Evolutionary conservation across 805 yeast genomes (phyloP), one percentile per base, ranked within the genome.

Genomic region (Nakazawaea siamensis): DNA sequence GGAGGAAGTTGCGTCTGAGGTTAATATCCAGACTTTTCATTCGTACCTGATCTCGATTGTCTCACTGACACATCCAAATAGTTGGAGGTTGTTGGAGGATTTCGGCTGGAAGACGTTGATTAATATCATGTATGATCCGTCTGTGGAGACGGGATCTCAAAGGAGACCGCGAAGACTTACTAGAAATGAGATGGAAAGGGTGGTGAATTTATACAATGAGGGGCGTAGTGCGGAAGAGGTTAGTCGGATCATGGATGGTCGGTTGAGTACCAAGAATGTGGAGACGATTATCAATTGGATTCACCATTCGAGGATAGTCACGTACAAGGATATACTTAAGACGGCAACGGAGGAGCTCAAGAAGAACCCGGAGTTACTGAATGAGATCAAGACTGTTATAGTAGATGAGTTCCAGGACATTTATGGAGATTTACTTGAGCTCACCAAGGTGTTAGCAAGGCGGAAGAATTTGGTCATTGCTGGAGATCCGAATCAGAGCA

Each of bases 371-470:
- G 44, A 39, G 9, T 42, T 48, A 13, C 24, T 46, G 6, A 25
- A 40, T 2, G 41, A 48, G 4, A 57, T 54, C 42, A 62, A 63
- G 33, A 57, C 64, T 2, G 62, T 78, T 0, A 52, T 82, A 1
- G 75, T 81, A 10, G 90, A 82, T 55, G 90, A 82, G 49, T 77
- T 76, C 47, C 90, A 82, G 49, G 90, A 82, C 52, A 62, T 80
- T 49, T 71, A 76, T 42, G 67, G 69, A 0, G 62, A 60, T 8
- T 54, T 80, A 15, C 46, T 71, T 18, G 61, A 62, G 14, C 49
- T 80, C 2, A 54, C 78, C 4, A 48, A 52, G 4, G 49, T 60
- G 1, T 54, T 72, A 2, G 43, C 64, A 0, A 39, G 39, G 6
- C 44, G 46, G 2, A 65, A 70, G 35, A 87, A 81, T 50, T 46